A percentile compares a stretch with the other conserved stretches of the same genome.
Conservation (phyloP, 2,329 filamentous ascomycete genomes). For the Fusarium secorum region DNA sequence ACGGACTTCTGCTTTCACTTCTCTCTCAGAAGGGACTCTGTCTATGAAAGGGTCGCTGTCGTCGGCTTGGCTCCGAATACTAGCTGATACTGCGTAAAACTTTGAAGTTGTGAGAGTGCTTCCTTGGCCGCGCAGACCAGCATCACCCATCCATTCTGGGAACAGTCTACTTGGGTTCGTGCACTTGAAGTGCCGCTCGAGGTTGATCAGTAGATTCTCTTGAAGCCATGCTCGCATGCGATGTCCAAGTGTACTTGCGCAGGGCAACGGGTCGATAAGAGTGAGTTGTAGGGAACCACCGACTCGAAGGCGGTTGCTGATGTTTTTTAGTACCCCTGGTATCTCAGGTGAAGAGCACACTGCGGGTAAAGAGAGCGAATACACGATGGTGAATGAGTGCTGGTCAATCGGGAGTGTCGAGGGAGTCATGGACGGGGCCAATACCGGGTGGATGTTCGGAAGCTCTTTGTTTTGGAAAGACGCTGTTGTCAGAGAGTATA, state of each 20-base stretch:
- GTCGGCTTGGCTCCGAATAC: slow-evolving; percentile 31
- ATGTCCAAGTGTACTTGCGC: slow-evolving; percentile 63
- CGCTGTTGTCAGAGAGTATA: slow-evolving; percentile 57
- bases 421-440: slow-evolving; percentile 50
- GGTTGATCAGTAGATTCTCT: slow-evolving; percentile 64
- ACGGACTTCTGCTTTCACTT: slow-evolving; percentile 57
- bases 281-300: slow-evolving; percentile 66
- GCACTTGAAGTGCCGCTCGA: slow-evolving; percentile 67
- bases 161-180: slow-evolving; percentile 66
- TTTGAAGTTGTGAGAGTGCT: slow-evolving; percentile 58
- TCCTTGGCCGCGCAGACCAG: slow-evolving; percentile 57
- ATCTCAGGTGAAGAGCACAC: slow-evolving; percentile 65
- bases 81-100: slow-evolving; percentile 56
- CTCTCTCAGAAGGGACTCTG: slow-evolving; percentile 36
- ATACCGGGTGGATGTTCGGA: slow-evolving; percentile 51
- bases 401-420: slow-evolving; percentile 50
- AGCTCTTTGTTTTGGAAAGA: slow-evolving; percentile 51
- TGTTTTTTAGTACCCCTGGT: slow-evolving; percentile 62
- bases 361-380: slow-evolving; percentile 64
- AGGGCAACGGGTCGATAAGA: slow-evolving; percentile 69
- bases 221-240: slow-evolving; percentile 68
- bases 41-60: slow-evolving; percentile 39
- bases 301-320: slow-evolving; percentile 62
- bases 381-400: slow-evolving; percentile 57
- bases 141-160: slow-evolving; percentile 65